These are phyloP conservation scores for Pyrenula aspistea DNA, from an alignment of 495 filamentous ascomycete genomes.

Conservation along the genomic window DNA sequence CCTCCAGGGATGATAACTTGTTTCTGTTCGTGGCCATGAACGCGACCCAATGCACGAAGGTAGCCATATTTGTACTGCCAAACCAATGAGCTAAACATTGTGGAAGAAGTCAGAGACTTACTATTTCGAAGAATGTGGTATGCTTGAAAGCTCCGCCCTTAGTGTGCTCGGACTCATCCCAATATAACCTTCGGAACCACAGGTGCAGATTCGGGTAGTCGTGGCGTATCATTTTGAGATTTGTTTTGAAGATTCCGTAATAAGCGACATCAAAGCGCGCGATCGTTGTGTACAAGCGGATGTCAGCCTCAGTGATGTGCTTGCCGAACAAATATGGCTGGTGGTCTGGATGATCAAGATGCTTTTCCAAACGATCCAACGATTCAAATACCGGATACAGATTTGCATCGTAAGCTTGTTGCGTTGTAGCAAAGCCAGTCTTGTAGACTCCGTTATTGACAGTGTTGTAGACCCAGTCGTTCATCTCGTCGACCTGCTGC, in stretches of 20 bases:
- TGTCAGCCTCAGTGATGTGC: conserved; percentile 54
- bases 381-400: conserved; percentile 48
- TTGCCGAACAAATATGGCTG: conserved; percentile 54
- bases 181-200: conserved; percentile 64
- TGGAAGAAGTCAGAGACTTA: conserved; percentile 24
- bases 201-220: conserved; percentile 57
- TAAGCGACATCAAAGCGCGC: conserved; percentile 56
- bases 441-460: conserved; percentile 68
- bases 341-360: conserved; percentile 32
- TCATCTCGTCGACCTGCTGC: conserved; percentile 46
- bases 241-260: conserved; percentile 62
- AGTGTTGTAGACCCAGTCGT: conserved; percentile 51
- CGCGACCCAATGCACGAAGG: conserved; percentile 4
- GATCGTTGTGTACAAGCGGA: conserved; percentile 52
- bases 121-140: conserved; percentile 53
- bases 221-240: conserved; percentile 54
- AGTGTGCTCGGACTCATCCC: conserved; percentile 41
- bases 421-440: conserved; percentile 51
- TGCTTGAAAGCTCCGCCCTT: conserved; percentile 48
- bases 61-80: conserved; percentile 11
- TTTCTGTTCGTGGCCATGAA: conserved; percentile 1
- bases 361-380: conserved; percentile 49
- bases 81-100: conserved; percentile 24
- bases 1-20: conserved; percentile 9
- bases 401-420: conserved; percentile 50